Evolutionary conservation across 805 yeast species (phyloP), one percentile per base, ranked within the genome.

Genomic region (Sugiyamaella mastotermitis): DNA sequence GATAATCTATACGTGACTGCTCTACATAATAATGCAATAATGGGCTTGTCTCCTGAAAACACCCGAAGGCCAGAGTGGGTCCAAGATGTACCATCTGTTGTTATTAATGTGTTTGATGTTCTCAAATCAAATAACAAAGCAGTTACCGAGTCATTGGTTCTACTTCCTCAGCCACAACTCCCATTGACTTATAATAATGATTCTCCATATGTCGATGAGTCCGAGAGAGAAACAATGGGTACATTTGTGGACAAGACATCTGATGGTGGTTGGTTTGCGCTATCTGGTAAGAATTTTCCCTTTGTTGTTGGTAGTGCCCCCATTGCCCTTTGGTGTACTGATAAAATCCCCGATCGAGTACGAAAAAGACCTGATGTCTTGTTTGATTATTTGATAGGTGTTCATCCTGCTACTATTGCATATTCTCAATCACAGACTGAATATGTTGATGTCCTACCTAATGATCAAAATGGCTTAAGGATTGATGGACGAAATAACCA

Each of bases 1-100:
- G 97, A 88, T 58, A 78, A 79, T 24, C 62, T 86, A 2, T 83
- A 82, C 48, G 76, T 90, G 45, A 79, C 90, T 4, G 94, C 97
- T 1, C 78, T 85, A 53, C 84, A 82, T 52, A 94, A 86, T 56
- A 77, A 73, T 40, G 75, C 94, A 0, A 58, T 90, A 11, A 58
- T 88, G 39, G 96, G 94, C 0, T 48, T 58, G 9, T 50, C 55
- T 3, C 71, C 84, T 30, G 83, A 84, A 53, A 64, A 76, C 10
- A 69, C 73, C 37, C 63, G 74, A n/a, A 82, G 80, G 32, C 72
- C 78, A 2, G 87, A 88, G 0, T 88, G 97, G 97, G 75, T 82
- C 2, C 72, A 82, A 25, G 73, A 74, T 41, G 64, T 84, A 19
- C 85, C 94, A 1, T 72, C 80, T 7, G 73, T 83, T 21, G 79